Conservation (phyloP, 345 rosid species). For the Excoecaria agallocha region DNA sequence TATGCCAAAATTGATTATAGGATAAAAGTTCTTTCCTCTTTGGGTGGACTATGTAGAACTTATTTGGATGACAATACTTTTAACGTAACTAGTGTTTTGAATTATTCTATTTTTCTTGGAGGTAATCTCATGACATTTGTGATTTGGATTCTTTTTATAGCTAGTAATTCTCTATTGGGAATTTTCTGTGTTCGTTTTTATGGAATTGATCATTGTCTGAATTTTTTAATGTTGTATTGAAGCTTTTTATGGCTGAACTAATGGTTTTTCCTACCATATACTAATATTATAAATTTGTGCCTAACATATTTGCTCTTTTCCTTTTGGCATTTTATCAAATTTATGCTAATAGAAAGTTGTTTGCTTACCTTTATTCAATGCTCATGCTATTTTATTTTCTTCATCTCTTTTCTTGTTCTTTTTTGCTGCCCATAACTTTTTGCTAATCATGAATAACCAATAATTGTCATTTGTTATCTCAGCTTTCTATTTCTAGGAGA, state of each 20-base stretch:
- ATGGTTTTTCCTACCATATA: background rate
- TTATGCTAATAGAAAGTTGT: background rate
- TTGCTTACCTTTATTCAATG: background rate
- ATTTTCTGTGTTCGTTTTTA: too few relatives aligned
- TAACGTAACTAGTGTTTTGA: constrained; percentile 58
- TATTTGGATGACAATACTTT: constrained; percentile 95
- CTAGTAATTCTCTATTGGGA: background rate
- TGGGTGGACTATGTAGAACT: constrained; percentile 98
- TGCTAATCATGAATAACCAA: background rate
- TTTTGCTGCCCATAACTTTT: background rate
- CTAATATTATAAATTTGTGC: too few relatives aligned
- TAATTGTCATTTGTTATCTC: background rate
- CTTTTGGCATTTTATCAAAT: background rate
- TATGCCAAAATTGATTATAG: background rate
- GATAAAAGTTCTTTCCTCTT: constrained; percentile 32
- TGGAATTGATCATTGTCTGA: background rate
- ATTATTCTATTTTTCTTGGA: background rate
- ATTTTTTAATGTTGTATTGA: background rate
- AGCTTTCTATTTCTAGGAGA: background rate
- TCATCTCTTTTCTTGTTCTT: background rate
- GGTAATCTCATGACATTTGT: background rate
- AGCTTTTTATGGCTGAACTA: background rate
- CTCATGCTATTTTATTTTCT: background rate
- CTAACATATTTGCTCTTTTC: background rate
- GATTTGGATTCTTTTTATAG: background rate